Base-by-base conservation (phyloP, 805 yeast genomes). In the Candida rishiriensis region DNA sequence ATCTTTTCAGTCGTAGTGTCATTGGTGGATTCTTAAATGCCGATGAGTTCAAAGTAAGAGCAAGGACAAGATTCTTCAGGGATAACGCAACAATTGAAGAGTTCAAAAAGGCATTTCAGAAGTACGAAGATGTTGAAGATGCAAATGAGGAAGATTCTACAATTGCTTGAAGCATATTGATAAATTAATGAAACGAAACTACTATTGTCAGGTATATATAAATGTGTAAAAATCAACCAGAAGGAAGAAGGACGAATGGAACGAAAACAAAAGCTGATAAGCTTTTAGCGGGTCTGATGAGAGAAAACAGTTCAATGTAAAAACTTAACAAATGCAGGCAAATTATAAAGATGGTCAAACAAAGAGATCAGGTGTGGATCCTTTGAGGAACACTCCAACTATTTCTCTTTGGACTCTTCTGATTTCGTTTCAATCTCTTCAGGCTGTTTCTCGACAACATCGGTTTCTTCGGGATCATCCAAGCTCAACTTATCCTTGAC, bases 401-500 rank as follows among this genome's bases (percentile, higher is more conserved):
- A 21, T 21, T 21, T 21, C 26, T 21, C 26, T 21, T 21, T 21
- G 26, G 26, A 4, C 7, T 21, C 26, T 7, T 21, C 26, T 4
- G 26, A 21, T 21, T 21, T 21, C 26, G 4, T 7, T 21, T 21
- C 26, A 21, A 21, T 13, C 5, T 16, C 29, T 38, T 38, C 21
- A 11, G 34, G 17, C 18, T 38, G 29, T 30, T 18, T 29, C 5
- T 30, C 33, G 15, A 32, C 30, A 29, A 36, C n/a, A 18, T 41
- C 43, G n/a, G 36, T 30, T 29, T 48, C 51, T 16, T 51, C 59
- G 26, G 26, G 26, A 39, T 78, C 86, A 54, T 82, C 88, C 50
- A 82, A 65, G 55, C 75, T 79, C 55, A 81, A 60, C 48, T 72
- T 73, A 61, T 83, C 89, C 55, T 76, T 76, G 36, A 84, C 83